Evolutionary conservation across 2,329 filamentous ascomycete species (phyloP).

Genomic region (Neofusicoccum kwambonambiense): DNA sequence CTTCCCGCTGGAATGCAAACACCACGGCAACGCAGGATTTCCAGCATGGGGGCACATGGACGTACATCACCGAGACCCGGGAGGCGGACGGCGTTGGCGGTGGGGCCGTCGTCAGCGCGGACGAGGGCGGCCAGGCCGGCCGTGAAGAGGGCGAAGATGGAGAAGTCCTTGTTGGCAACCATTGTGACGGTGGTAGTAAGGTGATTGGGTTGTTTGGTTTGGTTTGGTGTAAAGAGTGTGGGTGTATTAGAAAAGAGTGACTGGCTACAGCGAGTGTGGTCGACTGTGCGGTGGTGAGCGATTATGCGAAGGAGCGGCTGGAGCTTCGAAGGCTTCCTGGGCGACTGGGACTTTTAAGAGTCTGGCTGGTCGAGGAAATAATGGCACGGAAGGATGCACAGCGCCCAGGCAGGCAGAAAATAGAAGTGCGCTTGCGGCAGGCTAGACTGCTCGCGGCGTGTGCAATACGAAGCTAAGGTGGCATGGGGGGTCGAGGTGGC

Average conservation of each 20-base stretch:
- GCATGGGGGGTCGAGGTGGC: background rate
- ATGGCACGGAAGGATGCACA: background rate
- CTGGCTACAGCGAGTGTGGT: constrained; percentile 12
- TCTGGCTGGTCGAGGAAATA: background rate
- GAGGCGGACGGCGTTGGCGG: constrained; percentile 55
- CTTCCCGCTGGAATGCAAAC: background rate
- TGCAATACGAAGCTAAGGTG: constrained; percentile 1
- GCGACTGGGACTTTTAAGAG: background rate
- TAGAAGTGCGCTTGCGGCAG: constrained; percentile 11
- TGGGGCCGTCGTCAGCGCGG: constrained; percentile 29
- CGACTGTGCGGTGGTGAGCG: background rate
- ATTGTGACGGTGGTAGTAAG: constrained; percentile 26
- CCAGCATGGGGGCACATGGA: background rate
- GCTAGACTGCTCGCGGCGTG: background rate
- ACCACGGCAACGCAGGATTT: background rate
- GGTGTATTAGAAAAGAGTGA: constrained; percentile 22
- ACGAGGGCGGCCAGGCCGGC: constrained; percentile 51
- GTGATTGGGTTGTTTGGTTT: constrained; percentile 2
- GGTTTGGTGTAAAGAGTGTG: background rate
- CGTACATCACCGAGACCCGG: constrained; percentile 51
- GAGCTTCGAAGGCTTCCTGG: background rate
- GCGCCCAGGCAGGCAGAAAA: background rate
- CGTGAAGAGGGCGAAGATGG: constrained; percentile 52
- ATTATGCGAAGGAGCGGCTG: constrained; percentile 11
- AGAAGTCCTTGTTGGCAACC: constrained; percentile 35